These are phyloP conservation scores for Triticum monococcum DNA, from an alignment of 176 grass and related monocot species.

Conservation along the genomic window DNA sequence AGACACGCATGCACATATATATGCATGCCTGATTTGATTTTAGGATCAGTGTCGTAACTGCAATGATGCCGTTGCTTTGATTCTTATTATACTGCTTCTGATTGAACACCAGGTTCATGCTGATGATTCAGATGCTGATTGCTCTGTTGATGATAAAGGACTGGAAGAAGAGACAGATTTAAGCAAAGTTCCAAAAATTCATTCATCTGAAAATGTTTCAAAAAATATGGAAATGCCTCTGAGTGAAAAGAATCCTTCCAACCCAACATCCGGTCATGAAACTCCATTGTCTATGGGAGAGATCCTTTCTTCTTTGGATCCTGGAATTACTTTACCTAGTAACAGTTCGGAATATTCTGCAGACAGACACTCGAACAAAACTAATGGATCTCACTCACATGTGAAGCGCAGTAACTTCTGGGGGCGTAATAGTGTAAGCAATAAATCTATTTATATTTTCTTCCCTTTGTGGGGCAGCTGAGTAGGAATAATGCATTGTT, in stretches of 20 bases:
- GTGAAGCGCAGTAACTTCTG: conserved; percentile 82
- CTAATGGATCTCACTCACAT: conserved; percentile 67
- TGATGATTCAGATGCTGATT: conserved; percentile 65
- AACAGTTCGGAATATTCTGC: conserved; percentile 61
- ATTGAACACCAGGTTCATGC: conserved; percentile 68
- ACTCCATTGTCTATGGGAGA: conserved; percentile 96
- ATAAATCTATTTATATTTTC: background rate
- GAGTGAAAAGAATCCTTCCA: conserved; percentile 55
- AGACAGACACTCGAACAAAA: conserved; percentile 65
- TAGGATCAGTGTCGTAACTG: background rate
- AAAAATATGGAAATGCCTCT: conserved; percentile 33
- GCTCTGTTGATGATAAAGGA: conserved; percentile 36
- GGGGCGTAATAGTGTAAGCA: conserved; percentile 85
- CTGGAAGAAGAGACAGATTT: conserved; percentile 41
- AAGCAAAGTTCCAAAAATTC: conserved; percentile 49
- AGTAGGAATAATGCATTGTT: background rate
- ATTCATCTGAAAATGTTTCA: conserved; percentile 47
- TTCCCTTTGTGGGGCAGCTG: background rate
- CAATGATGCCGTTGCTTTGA: background rate
- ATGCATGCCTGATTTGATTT: background rate
- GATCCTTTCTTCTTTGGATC: conserved; percentile 93
- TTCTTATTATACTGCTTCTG: conserved; percentile 14
- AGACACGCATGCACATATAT: background rate
- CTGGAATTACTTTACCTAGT: conserved; percentile 64
- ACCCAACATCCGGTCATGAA: conserved; percentile 41